Percentiles rank a stretch among this genome's conserved stretches.
Evolutionary conservation across 2,329 filamentous ascomycete species (phyloP).

Genomic region (Exophiala sp.): DNA sequence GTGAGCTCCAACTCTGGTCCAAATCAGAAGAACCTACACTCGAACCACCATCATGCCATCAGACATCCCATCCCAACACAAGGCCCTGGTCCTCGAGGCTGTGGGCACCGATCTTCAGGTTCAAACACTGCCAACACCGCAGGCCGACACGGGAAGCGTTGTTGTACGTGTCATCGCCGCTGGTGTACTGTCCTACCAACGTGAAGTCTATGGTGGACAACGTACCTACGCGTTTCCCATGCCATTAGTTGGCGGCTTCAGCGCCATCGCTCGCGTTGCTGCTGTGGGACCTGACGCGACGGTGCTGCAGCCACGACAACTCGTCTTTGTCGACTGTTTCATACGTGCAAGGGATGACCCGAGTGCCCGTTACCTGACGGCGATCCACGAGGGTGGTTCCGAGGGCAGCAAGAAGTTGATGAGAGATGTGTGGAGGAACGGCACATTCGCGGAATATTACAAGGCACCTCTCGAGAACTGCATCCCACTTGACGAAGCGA

Average conservation of each 20-base stretch:
- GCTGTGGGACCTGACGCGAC: constrained; percentile 38
- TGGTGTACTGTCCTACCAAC: constrained; percentile 38
- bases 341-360: constrained; percentile 39
- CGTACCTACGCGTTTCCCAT: constrained; percentile 32
- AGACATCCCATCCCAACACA: no score
- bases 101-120: no score
- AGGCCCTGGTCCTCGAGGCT: no score
- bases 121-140: constrained; percentile 21
- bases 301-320: constrained; percentile 33
- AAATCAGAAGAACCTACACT: no score
- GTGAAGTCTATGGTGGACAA: constrained; percentile 37
- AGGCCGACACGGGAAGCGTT: constrained; percentile 36
- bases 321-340: constrained; percentile 37
- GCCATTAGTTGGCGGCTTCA: constrained; percentile 34
- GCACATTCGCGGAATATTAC: constrained; percentile 35
- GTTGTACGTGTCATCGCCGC: constrained; percentile 39
- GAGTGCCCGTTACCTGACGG: not conserved
- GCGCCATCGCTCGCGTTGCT: constrained; percentile 36
- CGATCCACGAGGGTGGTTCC: constrained; percentile 29
- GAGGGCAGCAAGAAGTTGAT: constrained; percentile 34
- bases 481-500: constrained; percentile 33
- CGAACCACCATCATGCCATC: no score
- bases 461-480: constrained; percentile 38
- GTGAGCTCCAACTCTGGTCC: no score
- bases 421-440: constrained; percentile 36